These are phyloP conservation scores for Cladochytrium replicatum DNA, from an alignment of 192 early-diverging fungal genomes.

Conservation along the genomic window DNA sequence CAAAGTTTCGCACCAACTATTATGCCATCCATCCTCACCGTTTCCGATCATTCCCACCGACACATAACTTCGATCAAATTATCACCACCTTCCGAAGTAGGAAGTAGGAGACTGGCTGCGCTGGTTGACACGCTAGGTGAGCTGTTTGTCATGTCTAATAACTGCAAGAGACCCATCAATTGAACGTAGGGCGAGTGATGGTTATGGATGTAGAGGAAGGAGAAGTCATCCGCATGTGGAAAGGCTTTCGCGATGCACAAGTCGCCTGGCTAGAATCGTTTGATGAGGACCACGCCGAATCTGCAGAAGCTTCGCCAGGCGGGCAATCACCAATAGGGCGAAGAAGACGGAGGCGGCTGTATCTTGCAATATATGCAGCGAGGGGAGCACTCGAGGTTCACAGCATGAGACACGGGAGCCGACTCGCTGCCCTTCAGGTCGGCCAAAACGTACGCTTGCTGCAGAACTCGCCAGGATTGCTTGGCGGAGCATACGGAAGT, in stretches of 20 bases:
- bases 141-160: too few relatives aligned
- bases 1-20: slow-evolving; percentile 46
- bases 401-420: slow-evolving; percentile 48
- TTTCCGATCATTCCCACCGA: slow-evolving; percentile 38
- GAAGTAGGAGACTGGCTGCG: slow-evolving; percentile 37
- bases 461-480: too few relatives aligned
- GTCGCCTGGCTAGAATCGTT: slow-evolving; percentile 56
- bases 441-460: slow-evolving; percentile 40
- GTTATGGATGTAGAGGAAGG: slow-evolving; percentile 52
- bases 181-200: slow-evolving; percentile 59
- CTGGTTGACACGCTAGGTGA: slow-evolving; percentile 52
- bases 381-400: slow-evolving; percentile 56
- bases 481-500: too few relatives aligned
- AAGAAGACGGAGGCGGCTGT: slow-evolving; percentile 15
- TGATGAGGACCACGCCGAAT: too few relatives aligned
- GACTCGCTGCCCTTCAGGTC: slow-evolving; percentile 46
- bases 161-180: too few relatives aligned
- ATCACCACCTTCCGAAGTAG: slow-evolving; percentile 32
- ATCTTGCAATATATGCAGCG: slow-evolving; percentile 54
- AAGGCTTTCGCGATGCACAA: slow-evolving; percentile 60
- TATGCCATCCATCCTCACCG: slow-evolving; percentile 38
- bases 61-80: slow-evolving; percentile 40
- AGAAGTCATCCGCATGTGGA: slow-evolving; percentile 61
- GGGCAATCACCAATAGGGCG: too few relatives aligned
- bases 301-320: slow-evolving; percentile 6